Conservation (phyloP, 495 filamentous ascomycete species). For the Penicillium salamii region DNA sequence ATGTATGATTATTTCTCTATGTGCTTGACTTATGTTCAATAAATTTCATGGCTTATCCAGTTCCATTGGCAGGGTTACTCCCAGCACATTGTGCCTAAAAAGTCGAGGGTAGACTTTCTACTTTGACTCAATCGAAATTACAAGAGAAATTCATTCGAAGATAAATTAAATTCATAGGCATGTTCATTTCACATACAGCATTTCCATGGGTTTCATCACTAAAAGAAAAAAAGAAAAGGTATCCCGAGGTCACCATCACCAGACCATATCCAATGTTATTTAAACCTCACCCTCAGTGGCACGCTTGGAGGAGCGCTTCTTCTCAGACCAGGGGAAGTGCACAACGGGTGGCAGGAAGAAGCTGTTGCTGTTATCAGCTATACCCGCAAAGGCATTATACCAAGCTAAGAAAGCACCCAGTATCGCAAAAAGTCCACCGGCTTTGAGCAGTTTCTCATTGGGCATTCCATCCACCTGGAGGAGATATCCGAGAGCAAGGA, state of each 20-base stretch:
- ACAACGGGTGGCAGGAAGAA: slow-evolving; percentile 87
- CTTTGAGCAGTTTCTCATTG: slow-evolving; percentile 53
- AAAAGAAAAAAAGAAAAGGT: too few species aligned
- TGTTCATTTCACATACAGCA: not conserved
- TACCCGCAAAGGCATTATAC: slow-evolving; percentile 90
- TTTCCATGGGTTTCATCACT: not conserved
- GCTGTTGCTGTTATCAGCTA: slow-evolving; percentile 73
- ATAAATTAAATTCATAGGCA: not conserved
- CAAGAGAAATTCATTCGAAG: not conserved
- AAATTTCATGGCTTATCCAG: too few species aligned
- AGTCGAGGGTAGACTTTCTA: too few species aligned
- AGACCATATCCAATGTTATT: not conserved
- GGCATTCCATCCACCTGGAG: slow-evolving; percentile 37
- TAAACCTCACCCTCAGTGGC: slow-evolving; percentile 23
- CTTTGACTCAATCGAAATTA: too few species aligned
- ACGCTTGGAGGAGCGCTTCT: slow-evolving; percentile 56
- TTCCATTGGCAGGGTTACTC: too few species aligned
- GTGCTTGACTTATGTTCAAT: too few species aligned
- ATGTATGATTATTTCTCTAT: too few species aligned
- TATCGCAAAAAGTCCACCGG: slow-evolving; percentile 78
- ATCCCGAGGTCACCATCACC: not conserved
- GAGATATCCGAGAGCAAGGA: slow-evolving; percentile 69
- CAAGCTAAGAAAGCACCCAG: slow-evolving; percentile 81
- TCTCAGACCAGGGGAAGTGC: slow-evolving; percentile 89
- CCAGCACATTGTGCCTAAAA: too few species aligned